Percentiles rank a stretch among this genome's conserved stretches.
phyloP scores from a whole-genome alignment of 768 basidiomycete genomes.

The Favolaschia claudopus region DNA sequence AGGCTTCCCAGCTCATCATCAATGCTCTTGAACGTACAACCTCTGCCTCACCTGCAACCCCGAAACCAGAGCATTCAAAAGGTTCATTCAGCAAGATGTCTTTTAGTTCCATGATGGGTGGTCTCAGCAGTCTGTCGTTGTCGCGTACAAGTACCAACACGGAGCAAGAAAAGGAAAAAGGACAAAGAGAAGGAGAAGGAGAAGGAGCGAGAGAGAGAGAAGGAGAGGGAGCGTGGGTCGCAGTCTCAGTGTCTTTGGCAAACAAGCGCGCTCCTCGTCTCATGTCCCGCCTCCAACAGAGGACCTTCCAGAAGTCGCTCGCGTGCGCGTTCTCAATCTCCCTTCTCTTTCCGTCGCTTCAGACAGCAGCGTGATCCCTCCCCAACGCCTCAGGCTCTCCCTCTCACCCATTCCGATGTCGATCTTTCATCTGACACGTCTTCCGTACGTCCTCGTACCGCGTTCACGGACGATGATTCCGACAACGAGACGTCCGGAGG shows the following conservation, averaged over 20 bases:
- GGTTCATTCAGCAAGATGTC: constrained; percentile 65
- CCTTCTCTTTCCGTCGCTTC: constrained; percentile 78
- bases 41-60: constrained; percentile 40
- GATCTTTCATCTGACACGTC: constrained; percentile 67
- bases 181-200: constrained; percentile 43
- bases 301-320: constrained; percentile 56
- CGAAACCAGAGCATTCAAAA: constrained; percentile 47
- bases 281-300: constrained; percentile 48
- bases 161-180: constrained; percentile 40
- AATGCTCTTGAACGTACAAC: constrained; percentile 60
- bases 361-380: constrained; percentile 65
- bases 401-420: constrained; percentile 67
- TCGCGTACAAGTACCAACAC: constrained; percentile 58
- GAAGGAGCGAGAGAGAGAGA: constrained; percentile 44
- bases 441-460: constrained; percentile 63
- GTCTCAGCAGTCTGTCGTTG: constrained; percentile 70
- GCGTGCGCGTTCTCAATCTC: constrained; percentile 80
- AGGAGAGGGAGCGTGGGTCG: constrained; percentile 61
- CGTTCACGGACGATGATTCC: constrained; percentile 68
- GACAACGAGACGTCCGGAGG: constrained; percentile 76
- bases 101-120: constrained; percentile 75
- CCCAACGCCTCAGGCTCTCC: constrained; percentile 62
- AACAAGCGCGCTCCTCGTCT: constrained; percentile 58
- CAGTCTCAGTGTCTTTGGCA: constrained; percentile 48
- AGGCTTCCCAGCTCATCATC: constrained; percentile 52